These are phyloP conservation scores for Backusella liffmaniae DNA, from an alignment of 192 early-diverging fungal species.

Conservation along the genomic window DNA sequence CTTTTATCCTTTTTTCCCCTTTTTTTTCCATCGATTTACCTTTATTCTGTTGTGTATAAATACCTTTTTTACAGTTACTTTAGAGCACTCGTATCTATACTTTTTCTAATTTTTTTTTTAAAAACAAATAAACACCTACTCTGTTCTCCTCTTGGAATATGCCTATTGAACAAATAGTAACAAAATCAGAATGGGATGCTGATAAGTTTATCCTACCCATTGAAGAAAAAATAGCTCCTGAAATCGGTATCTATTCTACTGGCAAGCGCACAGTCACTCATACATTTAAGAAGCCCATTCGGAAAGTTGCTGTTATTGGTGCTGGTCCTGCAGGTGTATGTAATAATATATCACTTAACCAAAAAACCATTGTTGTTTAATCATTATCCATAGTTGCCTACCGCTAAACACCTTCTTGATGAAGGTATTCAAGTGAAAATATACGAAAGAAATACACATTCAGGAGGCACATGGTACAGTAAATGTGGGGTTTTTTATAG, in stretches of 20 bases:
- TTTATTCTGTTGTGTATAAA: neutral
- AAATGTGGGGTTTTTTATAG: too few relatives aligned
- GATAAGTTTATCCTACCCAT: neutral
- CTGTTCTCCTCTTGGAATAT: neutral
- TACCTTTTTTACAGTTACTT: neutral
- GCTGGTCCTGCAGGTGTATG: slow-evolving; percentile 32
- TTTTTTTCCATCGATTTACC: neutral
- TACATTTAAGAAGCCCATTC: slow-evolving; percentile 7
- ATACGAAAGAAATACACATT: slow-evolving; percentile 18
- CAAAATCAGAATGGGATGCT: neutral
- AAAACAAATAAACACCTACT: too few relatives aligned
- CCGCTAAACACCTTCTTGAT: slow-evolving; percentile 18
- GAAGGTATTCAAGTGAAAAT: slow-evolving; percentile 23
- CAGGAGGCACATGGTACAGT: slow-evolving; percentile 22
- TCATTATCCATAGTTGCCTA: slow-evolving; percentile 14
- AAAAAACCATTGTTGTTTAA: neutral
- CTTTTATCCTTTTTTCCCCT: neutral
- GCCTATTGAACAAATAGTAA: neutral
- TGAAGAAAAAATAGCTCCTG: neutral
- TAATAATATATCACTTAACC: neutral
- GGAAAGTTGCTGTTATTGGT: slow-evolving; percentile 22
- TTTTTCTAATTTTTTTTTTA: too few relatives aligned
- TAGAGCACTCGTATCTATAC: neutral
- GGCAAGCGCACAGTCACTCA: neutral
- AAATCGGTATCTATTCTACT: neutral